A percentile compares a stretch with the other conserved stretches of the same genome.
phyloP scores from a whole-genome alignment of 441 rosid species.

The Pelargonium citronellum region DNA sequence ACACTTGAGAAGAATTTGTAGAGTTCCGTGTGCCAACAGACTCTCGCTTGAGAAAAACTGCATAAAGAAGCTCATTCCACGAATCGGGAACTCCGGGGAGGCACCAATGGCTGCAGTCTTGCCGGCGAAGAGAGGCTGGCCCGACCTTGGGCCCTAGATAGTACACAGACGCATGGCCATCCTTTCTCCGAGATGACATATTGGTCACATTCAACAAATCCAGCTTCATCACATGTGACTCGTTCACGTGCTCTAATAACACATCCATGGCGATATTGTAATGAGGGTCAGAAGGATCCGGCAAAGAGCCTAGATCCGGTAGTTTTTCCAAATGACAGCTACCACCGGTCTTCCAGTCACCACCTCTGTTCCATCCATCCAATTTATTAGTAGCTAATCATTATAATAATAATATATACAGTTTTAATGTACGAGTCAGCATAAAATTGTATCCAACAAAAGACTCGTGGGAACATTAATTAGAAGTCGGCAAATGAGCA shows the following conservation, averaged over 20 bases:
- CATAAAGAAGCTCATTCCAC: constrained; percentile 85
- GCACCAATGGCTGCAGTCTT: constrained; percentile 99
- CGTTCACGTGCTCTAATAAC: constrained; percentile 35
- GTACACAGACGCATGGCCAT: constrained; percentile 79
- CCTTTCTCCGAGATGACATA: constrained; percentile 72
- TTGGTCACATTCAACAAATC: constrained; percentile 54
- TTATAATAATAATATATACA: constrained; percentile 1
- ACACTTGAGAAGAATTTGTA: constrained; percentile 16
- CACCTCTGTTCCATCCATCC: constrained; percentile 50
- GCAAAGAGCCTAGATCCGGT: constrained; percentile 51
- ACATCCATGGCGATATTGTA: constrained; percentile 41
- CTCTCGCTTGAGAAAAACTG: constrained; percentile 49
- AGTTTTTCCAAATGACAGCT: constrained; percentile 72
- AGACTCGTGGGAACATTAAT: not conserved
- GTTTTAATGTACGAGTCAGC: not conserved
- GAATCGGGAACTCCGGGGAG: constrained; percentile 89
- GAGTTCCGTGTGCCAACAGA: constrained; percentile 19
- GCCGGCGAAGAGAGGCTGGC: constrained; percentile 56
- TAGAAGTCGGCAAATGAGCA: not conserved
- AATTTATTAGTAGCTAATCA: constrained; percentile 8
- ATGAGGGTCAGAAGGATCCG: constrained; percentile 48
- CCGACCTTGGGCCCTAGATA: constrained; percentile 45
- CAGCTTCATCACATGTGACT: constrained; percentile 24
- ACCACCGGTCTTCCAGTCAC: constrained; percentile 84
- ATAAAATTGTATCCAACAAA: too few species aligned